These are phyloP conservation scores for Mesembryanthemum crystallinum DNA, from an alignment of 148 eudicot genomes.

Conservation along the genomic window DNA sequence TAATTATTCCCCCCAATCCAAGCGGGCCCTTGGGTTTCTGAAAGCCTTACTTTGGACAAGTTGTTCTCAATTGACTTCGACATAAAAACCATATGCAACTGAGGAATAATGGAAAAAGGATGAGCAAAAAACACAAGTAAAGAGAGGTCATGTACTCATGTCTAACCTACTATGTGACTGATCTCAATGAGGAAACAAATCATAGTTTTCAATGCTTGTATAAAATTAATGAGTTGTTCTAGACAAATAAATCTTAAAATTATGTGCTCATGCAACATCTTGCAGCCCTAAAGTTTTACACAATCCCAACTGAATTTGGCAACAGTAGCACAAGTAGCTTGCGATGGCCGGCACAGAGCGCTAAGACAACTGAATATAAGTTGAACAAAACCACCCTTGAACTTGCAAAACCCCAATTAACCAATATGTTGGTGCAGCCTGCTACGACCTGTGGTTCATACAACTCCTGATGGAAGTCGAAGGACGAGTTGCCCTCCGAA, in stretches of 20 bases:
- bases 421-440: slow-evolving; percentile 13
- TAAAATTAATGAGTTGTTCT: slow-evolving; percentile 10
- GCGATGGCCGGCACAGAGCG: slow-evolving; percentile 8
- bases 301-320: slow-evolving; percentile 14
- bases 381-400: slow-evolving; percentile 17
- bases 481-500: slow-evolving; percentile 89
- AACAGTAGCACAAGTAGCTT: slow-evolving; percentile 1
- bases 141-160: too few relatives aligned
- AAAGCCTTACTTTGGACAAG: too few relatives aligned
- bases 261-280: slow-evolving; percentile 12
- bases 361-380: slow-evolving; percentile 8
- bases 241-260: slow-evolving; percentile 16
- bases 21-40: too few relatives aligned
- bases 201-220: neutral
- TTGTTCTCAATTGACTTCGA: too few relatives aligned
- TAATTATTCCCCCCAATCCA: too few relatives aligned
- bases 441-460: slow-evolving; percentile 30
- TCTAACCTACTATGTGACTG: too few relatives aligned
- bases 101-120: too few relatives aligned
- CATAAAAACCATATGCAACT: too few relatives aligned
- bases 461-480: slow-evolving; percentile 94
- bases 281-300: slow-evolving; percentile 31
- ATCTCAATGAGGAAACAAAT: neutral
- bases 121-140: too few relatives aligned
- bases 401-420: neutral